Base-by-base conservation (phyloP, 208 protist genomes). In the Willaertia magna region DNA sequence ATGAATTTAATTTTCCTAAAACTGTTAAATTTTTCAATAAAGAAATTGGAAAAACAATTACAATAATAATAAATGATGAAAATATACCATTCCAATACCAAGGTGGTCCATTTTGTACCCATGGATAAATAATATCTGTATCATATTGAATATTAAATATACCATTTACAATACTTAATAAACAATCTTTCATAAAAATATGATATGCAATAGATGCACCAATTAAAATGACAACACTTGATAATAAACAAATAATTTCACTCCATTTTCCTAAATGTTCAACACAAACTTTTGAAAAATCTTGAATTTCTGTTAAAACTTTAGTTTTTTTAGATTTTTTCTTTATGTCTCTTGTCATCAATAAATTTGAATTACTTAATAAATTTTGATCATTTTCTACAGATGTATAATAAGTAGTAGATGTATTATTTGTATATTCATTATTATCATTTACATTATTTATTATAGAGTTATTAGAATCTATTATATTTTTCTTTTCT, bases 211-310 rank as follows among this genome's bases (percentile, higher is more conserved):
- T 81, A 39, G 43, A 51, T 18, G 43, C 76, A 40, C 43, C 76
- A n/a, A 81, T 40, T 26, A 81, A 51, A 51, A 81, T 81, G 4
- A 81, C 20, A 81, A 81, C 51, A 39, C 76, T 81, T 6, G 76
- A 39, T 20, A 51, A 9, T 16, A 81, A n/a, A 39, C n/a, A 46
- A 7, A 81, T 12, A 40, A 81, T 51, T 81, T 51, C 26, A 18
- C n/a, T 42, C 76, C 76, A 81, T 51, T 20, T 81, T 51, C 76
- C 76, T 51, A 81, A 51, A 40, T 47, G 43, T 40, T 51, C 43
- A 9, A 81, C 76, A 51, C 76, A 81, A 51, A 81, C 44, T 51
- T 81, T 9, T 39, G 76, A 81, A 81, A 81, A 81, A 51, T 81
- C 76, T 40, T 42, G 30, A 30, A 81, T 81, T 30, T 81, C 76